phyloP scores from a whole-genome alignment of 2,329 filamentous ascomycete genomes.

The Raffaelea deltoideospora region DNA sequence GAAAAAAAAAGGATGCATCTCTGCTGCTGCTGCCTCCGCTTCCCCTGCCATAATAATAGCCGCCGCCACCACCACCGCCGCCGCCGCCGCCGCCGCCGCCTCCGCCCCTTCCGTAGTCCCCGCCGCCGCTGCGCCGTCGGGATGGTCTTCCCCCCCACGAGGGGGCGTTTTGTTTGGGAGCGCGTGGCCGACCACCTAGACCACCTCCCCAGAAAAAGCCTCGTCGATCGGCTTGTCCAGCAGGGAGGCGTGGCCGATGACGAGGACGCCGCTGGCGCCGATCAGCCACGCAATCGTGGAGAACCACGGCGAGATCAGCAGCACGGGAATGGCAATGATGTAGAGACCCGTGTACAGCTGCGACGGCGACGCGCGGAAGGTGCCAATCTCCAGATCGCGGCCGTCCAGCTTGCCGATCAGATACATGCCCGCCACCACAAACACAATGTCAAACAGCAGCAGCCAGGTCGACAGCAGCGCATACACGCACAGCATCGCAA shows the following conservation, averaged over 20 bases:
- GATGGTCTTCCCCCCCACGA: slow-evolving; percentile 87
- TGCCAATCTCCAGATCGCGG: slow-evolving; percentile 73
- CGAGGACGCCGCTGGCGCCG: slow-evolving; percentile 83
- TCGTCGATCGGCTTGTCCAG: slow-evolving; percentile 99
- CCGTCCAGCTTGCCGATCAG: slow-evolving; percentile 83
- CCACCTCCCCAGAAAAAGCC: slow-evolving; percentile 99
- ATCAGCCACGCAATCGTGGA: slow-evolving; percentile 85
- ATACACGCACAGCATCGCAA: slow-evolving; percentile 93
- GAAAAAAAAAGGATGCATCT: too few relatives aligned
- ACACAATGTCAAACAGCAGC: slow-evolving; percentile 82
- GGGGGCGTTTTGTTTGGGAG: slow-evolving; percentile 85
- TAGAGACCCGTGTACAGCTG: slow-evolving; percentile 88
- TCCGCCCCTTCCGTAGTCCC: neutral
- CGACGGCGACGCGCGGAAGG: slow-evolving; percentile 68
- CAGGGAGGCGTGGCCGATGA: slow-evolving; percentile 85
- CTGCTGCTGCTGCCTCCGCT: too few relatives aligned
- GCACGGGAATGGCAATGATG: slow-evolving; percentile 69
- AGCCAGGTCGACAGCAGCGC: slow-evolving; percentile 75
- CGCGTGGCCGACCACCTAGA: slow-evolving; percentile 99
- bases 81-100: neutral
- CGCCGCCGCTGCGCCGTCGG: slow-evolving; percentile 47
- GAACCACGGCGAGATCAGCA: slow-evolving; percentile 73
- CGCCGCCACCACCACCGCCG: slow-evolving; percentile 10
- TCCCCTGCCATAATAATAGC: too few relatives aligned
- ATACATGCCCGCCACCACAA: slow-evolving; percentile 77